Conservation (phyloP, 2,329 filamentous ascomycete genomes). For the Didymella arachidicola region DNA sequence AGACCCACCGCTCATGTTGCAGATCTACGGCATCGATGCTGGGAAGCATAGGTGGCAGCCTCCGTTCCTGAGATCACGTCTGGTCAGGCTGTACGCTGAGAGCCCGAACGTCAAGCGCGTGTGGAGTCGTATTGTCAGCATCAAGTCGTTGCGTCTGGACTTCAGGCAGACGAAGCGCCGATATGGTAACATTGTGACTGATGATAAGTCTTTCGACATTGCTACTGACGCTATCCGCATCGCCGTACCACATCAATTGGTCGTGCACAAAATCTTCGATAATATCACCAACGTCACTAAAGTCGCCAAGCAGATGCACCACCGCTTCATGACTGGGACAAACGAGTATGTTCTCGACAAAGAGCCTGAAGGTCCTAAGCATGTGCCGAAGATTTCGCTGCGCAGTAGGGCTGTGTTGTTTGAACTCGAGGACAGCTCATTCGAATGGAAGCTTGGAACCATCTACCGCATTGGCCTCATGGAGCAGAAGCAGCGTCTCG, state of each 20-base stretch:
- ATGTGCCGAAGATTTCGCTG: slow-evolving; percentile 84
- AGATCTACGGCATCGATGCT: slow-evolving; percentile 81
- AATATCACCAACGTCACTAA: slow-evolving; percentile 90
- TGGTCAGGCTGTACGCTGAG: slow-evolving; percentile 86
- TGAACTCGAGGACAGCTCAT: slow-evolving; percentile 93
- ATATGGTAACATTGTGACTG: slow-evolving; percentile 65
- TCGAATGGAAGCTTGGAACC: slow-evolving; percentile 95
- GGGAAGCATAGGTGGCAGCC: slow-evolving; percentile 87
- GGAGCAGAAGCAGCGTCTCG: slow-evolving; percentile 88
- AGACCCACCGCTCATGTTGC: slow-evolving; percentile 90
- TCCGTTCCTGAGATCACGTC: slow-evolving; percentile 78
- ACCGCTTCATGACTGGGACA: slow-evolving; percentile 86
- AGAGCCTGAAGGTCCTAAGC: slow-evolving; percentile 82
- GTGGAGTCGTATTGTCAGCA: slow-evolving; percentile 86
- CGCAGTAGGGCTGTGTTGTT: slow-evolving; percentile 84
- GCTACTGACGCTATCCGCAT: slow-evolving; percentile 85
- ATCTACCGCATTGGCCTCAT: slow-evolving; percentile 90
- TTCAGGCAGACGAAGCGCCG: slow-evolving; percentile 79
- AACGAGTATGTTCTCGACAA: slow-evolving; percentile 90
- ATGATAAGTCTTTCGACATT: slow-evolving; percentile 85
- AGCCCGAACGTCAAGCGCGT: slow-evolving; percentile 81
- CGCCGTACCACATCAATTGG: slow-evolving; percentile 88
- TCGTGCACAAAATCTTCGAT: slow-evolving; percentile 90
- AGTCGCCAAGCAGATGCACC: slow-evolving; percentile 86
- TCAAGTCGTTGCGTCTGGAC: slow-evolving; percentile 83